Evolutionary conservation across 805 yeast genomes (phyloP).

Genomic region (Ogataea pignaliae): DNA sequence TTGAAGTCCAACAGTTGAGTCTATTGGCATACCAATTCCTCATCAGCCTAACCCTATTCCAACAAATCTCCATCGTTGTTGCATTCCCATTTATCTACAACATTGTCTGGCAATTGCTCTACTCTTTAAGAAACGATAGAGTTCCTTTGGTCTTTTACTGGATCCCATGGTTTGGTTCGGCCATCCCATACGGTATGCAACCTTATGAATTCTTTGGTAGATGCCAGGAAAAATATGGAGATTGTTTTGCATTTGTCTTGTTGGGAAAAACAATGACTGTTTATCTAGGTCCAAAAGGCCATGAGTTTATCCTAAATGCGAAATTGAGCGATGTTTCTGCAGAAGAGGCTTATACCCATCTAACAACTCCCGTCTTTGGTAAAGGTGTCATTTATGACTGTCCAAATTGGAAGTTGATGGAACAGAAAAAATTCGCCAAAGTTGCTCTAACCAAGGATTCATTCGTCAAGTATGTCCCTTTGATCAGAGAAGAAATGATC

Average conservation of each 20-base stretch:
- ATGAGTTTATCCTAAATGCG: slow-evolving; percentile 91
- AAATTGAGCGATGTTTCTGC: slow-evolving; percentile 88
- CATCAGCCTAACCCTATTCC: slow-evolving; percentile 18
- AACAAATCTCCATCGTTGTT: slow-evolving; percentile 31
- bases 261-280: slow-evolving; percentile 94
- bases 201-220: slow-evolving; percentile 86
- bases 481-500: slow-evolving; percentile 72
- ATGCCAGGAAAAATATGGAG: slow-evolving; percentile 83
- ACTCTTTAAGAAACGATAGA: slow-evolving; percentile 72
- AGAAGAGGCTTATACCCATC: slow-evolving; percentile 90
- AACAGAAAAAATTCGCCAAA: slow-evolving; percentile 95
- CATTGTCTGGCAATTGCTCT: slow-evolving; percentile 59
- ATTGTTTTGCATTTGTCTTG: slow-evolving; percentile 84
- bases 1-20: slow-evolving; percentile 13
- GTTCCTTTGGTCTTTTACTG: slow-evolving; percentile 89
- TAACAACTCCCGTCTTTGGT: slow-evolving; percentile 99
- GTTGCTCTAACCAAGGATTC: slow-evolving; percentile 81
- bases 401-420: slow-evolving; percentile 91
- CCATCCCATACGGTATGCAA: slow-evolving; percentile 83
- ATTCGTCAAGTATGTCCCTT: slow-evolving; percentile 81
- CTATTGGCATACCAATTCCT: slow-evolving; percentile 7
- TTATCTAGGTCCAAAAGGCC: slow-evolving; percentile 95
- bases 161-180: slow-evolving; percentile 95
- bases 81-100: slow-evolving; percentile 61
- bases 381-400: slow-evolving; percentile 97